Evolutionary conservation across 495 filamentous ascomycete genomes (phyloP).

Genomic region (Aspergillus ellipticus): DNA sequence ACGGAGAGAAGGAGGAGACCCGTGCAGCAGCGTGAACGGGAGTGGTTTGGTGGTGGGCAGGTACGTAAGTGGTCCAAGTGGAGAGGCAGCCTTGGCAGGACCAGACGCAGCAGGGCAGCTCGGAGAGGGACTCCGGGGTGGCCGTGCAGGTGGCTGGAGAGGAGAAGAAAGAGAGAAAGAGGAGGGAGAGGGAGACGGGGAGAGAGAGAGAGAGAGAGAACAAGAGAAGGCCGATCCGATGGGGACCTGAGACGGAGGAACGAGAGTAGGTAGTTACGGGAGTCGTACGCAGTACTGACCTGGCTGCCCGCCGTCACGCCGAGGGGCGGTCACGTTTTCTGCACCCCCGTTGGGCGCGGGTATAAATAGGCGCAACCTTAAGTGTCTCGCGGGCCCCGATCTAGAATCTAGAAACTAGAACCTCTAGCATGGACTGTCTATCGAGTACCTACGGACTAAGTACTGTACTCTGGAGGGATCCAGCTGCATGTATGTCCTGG

Average conservation of each 20-base stretch:
- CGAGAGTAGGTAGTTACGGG: background rate
- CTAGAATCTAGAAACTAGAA: too few species aligned
- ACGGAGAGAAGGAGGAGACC: background rate
- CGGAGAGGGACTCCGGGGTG: background rate
- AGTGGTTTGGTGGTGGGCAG: background rate
- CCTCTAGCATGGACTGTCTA: too few species aligned
- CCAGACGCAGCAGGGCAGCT: too few species aligned
- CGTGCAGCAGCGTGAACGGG: background rate
- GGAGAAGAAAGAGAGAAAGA: conserved; percentile 15
- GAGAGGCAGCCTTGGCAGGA: conserved; percentile 3
- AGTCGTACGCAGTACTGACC: too few species aligned
- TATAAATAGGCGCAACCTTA: too few species aligned
- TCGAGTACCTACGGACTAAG: too few species aligned
- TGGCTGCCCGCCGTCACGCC: background rate
- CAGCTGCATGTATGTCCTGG: too few species aligned
- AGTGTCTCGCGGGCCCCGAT: too few species aligned
- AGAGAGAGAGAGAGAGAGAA: background rate
- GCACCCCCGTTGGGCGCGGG: conserved; percentile 1
- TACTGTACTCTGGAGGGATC: too few species aligned
- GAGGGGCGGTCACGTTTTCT: conserved; percentile 30
- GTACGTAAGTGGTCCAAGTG: conserved; percentile 4
- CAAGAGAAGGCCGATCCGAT: background rate
- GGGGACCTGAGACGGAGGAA: background rate
- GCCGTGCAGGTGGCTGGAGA: conserved; percentile 16
- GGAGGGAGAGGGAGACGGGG: background rate